phyloP scores from a whole-genome alignment of 306 rosid species.

The Carpinus viminea region DNA sequence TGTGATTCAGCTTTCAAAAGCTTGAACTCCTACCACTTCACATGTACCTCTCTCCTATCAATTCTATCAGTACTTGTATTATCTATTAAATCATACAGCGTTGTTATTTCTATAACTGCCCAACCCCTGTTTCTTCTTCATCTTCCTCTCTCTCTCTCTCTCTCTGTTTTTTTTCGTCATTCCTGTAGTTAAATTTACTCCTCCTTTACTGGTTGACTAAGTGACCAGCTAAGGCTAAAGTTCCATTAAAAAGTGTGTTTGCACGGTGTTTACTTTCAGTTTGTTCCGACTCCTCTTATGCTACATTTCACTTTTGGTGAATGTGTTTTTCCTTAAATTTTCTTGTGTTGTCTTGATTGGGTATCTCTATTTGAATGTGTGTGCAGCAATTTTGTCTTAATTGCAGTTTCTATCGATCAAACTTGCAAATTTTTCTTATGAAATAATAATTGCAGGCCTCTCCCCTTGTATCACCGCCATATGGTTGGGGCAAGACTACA shows the following conservation, averaged over 20 bases:
- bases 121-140: too few relatives aligned
- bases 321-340: neutral
- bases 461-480: constrained; percentile 91
- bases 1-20: neutral
- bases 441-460: constrained; percentile 63
- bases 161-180: too few relatives aligned
- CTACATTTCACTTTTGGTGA: neutral
- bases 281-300: neutral
- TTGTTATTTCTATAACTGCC: neutral
- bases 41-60: neutral
- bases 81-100: neutral
- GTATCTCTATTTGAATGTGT: constrained; percentile 10
- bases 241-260: neutral
- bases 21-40: neutral
- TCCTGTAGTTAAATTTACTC: neutral
- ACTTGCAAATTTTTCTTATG: constrained; percentile 26
- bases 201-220: neutral
- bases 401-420: constrained; percentile 17
- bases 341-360: neutral
- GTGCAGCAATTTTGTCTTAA: neutral
- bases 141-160: too few relatives aligned
- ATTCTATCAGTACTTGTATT: neutral
- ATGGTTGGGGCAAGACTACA: constrained; percentile 82
- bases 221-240: neutral
- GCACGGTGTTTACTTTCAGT: neutral